These are phyloP conservation scores for Botrytis paeoniae DNA, from an alignment of 2,329 filamentous ascomycete genomes.

Conservation along the genomic window DNA sequence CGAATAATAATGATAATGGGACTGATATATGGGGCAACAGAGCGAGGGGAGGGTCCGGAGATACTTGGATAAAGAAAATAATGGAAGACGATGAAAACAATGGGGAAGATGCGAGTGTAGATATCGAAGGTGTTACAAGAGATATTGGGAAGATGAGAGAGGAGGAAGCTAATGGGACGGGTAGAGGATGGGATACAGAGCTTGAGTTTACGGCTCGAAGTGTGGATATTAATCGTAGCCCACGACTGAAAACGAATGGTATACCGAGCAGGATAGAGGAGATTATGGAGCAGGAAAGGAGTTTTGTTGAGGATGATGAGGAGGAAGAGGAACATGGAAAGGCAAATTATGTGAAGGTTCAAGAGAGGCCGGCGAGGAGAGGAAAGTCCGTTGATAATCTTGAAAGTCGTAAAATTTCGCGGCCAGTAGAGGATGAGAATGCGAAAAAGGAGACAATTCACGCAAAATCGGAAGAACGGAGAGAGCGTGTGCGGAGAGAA, in stretches of 20 bases:
- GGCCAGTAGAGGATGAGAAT: background rate
- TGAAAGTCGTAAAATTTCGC: background rate
- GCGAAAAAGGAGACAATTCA: background rate
- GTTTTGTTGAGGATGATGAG: slow-evolving; percentile 15
- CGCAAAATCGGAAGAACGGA: slow-evolving; percentile 10
- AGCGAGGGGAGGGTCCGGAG: background rate
- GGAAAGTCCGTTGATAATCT: background rate
- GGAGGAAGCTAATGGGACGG: slow-evolving; percentile 8
- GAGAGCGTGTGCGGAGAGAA: slow-evolving; percentile 15
- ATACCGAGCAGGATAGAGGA: slow-evolving; percentile 30
- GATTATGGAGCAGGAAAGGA: slow-evolving; percentile 29
- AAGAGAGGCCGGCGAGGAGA: background rate
- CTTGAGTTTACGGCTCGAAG: slow-evolving; percentile 35
- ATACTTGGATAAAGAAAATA: slow-evolving; percentile 15
- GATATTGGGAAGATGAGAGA: slow-evolving; percentile 20
- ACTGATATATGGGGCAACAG: slow-evolving; percentile 2
- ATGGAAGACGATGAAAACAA: slow-evolving; percentile 5
- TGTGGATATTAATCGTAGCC: slow-evolving; percentile 29
- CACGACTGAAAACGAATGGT: slow-evolving; percentile 1
- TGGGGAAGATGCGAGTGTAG: slow-evolving; percentile 11
- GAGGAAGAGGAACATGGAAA: slow-evolving; percentile 7
- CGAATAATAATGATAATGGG: slow-evolving; percentile 7
- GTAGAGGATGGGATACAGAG: slow-evolving; percentile 29
- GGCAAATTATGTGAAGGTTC: background rate
- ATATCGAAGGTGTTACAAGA: slow-evolving; percentile 17